Base-by-base conservation (phyloP, 2,329 filamentous ascomycete species). In the Ascochyta rabiei region DNA sequence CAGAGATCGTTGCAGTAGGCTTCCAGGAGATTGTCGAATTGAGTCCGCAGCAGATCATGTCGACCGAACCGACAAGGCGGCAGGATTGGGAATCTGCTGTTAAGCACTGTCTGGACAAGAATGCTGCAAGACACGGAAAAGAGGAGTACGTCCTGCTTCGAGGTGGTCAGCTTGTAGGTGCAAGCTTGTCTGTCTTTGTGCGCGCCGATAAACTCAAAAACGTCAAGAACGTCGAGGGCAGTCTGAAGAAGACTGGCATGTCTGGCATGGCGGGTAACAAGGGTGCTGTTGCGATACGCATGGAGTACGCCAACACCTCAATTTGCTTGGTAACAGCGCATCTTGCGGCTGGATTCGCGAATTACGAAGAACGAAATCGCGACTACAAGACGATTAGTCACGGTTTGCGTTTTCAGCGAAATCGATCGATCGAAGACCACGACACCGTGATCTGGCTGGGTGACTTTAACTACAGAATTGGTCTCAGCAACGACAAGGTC, bases 1-100 rank as follows among this genome's bases (percentile, higher is more conserved):
- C 95, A 6, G 90, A 93, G 54, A 90, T 99, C 33, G 87, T 96
- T 46, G 92, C 89, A 7, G 88, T 97, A 15, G 95, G 91, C 0
- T 98, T 99, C 67, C 95, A 99, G 71, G 95, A 99, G 75, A 98
- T 99, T 59, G 95, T 99, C n/a, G 91, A 96, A 70, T 80, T 99
- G 41, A 97, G 91, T 66, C 95, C 96, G 15, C 93, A 98, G 73
- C 95, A 99, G 70, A 98, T 99, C 69, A 97, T 99, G 92, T 96
- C 96, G 62, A 98, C 93, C 56, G 93, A 99, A 71, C 95, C 95
- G 1, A 86, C 87, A 3, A 85, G 90, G 48, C 90, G 93, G 62
- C 87, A 91, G 60, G 79, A 88, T 18, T 99, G 95, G 95, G 95
- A 99, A 72, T 79, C 82, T 48, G 88, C 90, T 4, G 92, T 98